These are phyloP conservation scores for Agarophyton chilense DNA, from an alignment of 23 red algal genomes.

Conservation along the genomic window DNA sequence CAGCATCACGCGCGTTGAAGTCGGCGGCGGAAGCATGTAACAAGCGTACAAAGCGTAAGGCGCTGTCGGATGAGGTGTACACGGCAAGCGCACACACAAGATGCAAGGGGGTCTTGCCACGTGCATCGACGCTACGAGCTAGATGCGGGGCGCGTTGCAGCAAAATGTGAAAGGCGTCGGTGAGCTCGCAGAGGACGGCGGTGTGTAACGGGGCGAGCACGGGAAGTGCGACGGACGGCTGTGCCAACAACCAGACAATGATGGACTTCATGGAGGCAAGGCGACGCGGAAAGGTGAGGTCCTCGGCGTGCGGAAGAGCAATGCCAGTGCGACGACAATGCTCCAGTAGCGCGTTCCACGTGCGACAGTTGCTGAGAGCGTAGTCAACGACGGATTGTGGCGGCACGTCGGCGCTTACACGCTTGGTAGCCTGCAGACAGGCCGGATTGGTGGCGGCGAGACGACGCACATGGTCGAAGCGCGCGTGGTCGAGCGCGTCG, in stretches of 20 bases:
- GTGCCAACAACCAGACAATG: constrained; percentile 33
- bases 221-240: constrained; percentile 10
- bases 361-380: constrained; percentile 57
- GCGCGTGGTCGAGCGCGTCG: constrained; percentile 56
- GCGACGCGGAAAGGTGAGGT: constrained; percentile 46
- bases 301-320: constrained; percentile 12
- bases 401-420: constrained; percentile 5
- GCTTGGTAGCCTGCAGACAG: constrained; percentile 16
- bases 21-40: neutral
- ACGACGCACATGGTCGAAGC: constrained; percentile 63
- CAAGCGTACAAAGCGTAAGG: constrained; percentile 9
- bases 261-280: constrained; percentile 50
- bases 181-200: constrained; percentile 48
- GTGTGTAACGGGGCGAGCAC: constrained; percentile 32
- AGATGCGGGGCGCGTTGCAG: constrained; percentile 2
- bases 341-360: constrained; percentile 44
- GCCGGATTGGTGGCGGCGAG: constrained; percentile 3
- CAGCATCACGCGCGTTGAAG: constrained; percentile 40
- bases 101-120: constrained; percentile 59
- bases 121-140: constrained; percentile 3
- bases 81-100: constrained; percentile 9
- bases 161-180: constrained; percentile 1
- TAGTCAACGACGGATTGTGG: constrained; percentile 41
- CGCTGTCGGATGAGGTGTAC: constrained; percentile 11
- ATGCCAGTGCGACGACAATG: constrained; percentile 62